Base-by-base conservation (phyloP, 78 protist species). In the Dictyostelium capitatum region DNA sequence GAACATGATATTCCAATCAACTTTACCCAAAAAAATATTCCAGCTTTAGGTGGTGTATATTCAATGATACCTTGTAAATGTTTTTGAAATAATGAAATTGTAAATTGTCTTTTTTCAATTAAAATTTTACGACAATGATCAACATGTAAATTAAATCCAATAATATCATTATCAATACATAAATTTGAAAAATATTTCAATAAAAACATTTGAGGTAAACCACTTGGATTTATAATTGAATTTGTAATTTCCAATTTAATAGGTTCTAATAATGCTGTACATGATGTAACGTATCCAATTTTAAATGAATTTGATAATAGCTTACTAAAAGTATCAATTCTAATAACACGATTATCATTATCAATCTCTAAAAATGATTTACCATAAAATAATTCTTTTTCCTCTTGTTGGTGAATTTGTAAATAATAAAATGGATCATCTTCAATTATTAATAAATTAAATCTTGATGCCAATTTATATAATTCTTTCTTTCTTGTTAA, bases 341-440 rank as follows among this genome's bases (percentile, higher is more conserved):
- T 89, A 17, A 98, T 32, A 3, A 98, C 98, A 2, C 99, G 89
- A 3, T 90, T 96, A 37, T 97, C 98, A 5, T 14, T 65, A 67
- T 97, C 98, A 92, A 96, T 91, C 12, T 96, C 83, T 9, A 91
- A 23, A 65, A 82, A 72, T n/a, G 89, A 64, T 47, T 19, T 28
- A 11, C 30, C 19, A n/a, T 15, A 15, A 6, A 25, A 30, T 3
- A 37, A 14, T 19, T 4, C 4, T n/a, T n/a, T n/a, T n/a, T n/a
- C n/a, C n/a, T n/a, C n/a, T 46, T 10, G 64, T 5, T 0, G 15
- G 1, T 41, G 47, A 1, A 75, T 79, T 80, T 95, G 95, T 82
- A 98, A 56, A 82, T 37, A 97, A 54, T 83, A 97, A 92, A 97
- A 96, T 25, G 99, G 98, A 64, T 98, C 99, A 82, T 98, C 98